Conservation (phyloP, 2,329 filamentous ascomycete species). For the Arthrobotrys megalospora region DNA sequence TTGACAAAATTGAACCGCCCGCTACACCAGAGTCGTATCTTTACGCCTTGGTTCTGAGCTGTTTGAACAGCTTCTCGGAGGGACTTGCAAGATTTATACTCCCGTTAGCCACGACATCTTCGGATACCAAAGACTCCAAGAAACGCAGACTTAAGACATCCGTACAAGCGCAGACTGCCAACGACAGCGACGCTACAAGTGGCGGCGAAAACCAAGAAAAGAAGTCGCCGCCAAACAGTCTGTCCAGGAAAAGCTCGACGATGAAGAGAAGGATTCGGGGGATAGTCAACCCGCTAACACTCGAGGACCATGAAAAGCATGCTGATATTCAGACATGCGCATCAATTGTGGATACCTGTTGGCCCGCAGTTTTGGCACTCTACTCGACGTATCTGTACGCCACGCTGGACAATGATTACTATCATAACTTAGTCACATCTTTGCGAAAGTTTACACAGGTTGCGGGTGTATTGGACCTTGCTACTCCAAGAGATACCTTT, state of each 20-base stretch:
- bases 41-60: constrained; percentile 89
- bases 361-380: constrained; percentile 93
- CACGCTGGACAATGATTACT: constrained; percentile 91
- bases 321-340: constrained; percentile 82
- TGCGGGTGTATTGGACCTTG: constrained; percentile 85
- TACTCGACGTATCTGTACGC: constrained; percentile 97
- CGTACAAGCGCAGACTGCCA: constrained; percentile 46
- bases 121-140: constrained; percentile 74
- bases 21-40: constrained; percentile 90
- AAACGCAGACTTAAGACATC: constrained; percentile 67
- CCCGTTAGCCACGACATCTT: constrained; percentile 84
- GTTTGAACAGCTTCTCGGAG: constrained; percentile 90
- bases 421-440: constrained; percentile 89
- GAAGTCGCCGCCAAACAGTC: constrained; percentile 62
- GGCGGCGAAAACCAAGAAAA: constrained; percentile 61
- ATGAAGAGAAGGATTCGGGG: constrained; percentile 76
- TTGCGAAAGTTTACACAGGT: constrained; percentile 98
- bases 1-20: constrained; percentile 91
- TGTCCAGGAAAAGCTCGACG: constrained; percentile 64
- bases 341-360: constrained; percentile 88
- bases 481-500: constrained; percentile 92
- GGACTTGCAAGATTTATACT: constrained; percentile 93
- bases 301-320: constrained; percentile 80
- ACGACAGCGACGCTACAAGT: constrained; percentile 57
- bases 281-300: constrained; percentile 84